A percentile compares a stretch with the other conserved stretches of the same genome.
Evolutionary conservation across 2,329 filamentous ascomycete species (phyloP).

Genomic region (Talaromyces albobiverticillius): DNA sequence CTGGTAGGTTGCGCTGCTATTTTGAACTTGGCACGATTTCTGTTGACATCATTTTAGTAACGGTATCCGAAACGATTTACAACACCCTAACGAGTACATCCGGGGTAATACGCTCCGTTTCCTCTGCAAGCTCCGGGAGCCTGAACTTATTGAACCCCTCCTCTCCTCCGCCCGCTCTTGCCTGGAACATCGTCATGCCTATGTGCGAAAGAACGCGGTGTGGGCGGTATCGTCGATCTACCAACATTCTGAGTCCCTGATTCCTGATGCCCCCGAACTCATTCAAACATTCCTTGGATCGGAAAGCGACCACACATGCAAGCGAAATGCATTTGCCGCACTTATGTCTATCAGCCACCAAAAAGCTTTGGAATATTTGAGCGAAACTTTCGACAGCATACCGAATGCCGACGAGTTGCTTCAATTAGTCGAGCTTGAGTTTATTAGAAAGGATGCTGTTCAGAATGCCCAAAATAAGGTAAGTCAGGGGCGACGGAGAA

Average conservation of each 20-base stretch:
- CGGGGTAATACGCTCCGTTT: slow-evolving; percentile 97
- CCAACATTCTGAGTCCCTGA: slow-evolving; percentile 83
- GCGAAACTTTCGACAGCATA: slow-evolving; percentile 85
- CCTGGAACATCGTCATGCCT: slow-evolving; percentile 93
- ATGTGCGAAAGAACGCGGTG: slow-evolving; percentile 97
- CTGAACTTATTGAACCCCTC: slow-evolving; percentile 93
- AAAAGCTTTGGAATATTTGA: slow-evolving; percentile 83
- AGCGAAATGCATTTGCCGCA: slow-evolving; percentile 94
- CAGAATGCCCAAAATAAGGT: slow-evolving; percentile 94
- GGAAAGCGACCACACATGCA: slow-evolving; percentile 93
- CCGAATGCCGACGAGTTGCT: slow-evolving; percentile 91
- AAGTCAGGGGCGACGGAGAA: slow-evolving; percentile 22
- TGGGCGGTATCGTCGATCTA: slow-evolving; percentile 92
- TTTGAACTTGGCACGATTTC: neutral
- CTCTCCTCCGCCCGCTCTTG: slow-evolving; percentile 89
- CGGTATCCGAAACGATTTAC: slow-evolving; percentile 94
- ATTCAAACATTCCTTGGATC: slow-evolving; percentile 84
- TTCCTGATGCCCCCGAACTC: slow-evolving; percentile 92
- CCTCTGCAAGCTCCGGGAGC: slow-evolving; percentile 90
- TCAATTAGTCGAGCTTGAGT: slow-evolving; percentile 91
- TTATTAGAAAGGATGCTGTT: slow-evolving; percentile 95
- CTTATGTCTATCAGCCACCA: slow-evolving; percentile 89
- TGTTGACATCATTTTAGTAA: slow-evolving; percentile 55
- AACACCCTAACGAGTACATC: slow-evolving; percentile 97
- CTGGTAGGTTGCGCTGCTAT: slow-evolving; percentile 61